Conservation (phyloP, 2,329 filamentous ascomycete genomes). For the Eutypa lata region DNA sequence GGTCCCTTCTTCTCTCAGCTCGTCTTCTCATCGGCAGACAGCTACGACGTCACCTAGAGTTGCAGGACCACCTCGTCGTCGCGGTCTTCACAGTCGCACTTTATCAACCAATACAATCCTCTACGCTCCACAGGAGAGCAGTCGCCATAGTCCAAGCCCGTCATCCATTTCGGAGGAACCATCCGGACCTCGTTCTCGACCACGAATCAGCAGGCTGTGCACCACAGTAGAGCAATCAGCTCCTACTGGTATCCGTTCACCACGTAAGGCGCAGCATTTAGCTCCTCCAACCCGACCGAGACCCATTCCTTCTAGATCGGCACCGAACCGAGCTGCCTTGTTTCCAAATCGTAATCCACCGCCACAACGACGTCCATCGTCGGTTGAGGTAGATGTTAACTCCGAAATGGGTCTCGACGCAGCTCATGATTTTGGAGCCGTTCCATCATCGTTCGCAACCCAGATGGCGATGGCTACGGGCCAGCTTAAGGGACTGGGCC, state of each 20-base stretch:
- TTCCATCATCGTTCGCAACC: conserved; percentile 76
- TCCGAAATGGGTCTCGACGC: conserved; percentile 66
- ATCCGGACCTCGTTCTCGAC: conserved; percentile 28
- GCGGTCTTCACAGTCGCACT: conserved; percentile 64
- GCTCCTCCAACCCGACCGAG: conserved; percentile 51
- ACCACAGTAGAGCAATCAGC: conserved; percentile 34
- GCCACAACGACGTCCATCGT: conserved; percentile 50
- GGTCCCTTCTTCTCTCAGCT: conserved; percentile 29
- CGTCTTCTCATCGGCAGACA: conserved; percentile 23
- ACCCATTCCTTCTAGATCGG: conserved; percentile 55
- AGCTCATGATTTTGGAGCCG: conserved; percentile 58
- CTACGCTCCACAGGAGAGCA: conserved; percentile 64
- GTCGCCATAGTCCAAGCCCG: conserved; percentile 32
- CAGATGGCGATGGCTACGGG: conserved; percentile 74
- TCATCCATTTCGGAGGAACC: conserved; percentile 41
- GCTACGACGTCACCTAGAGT: conserved; percentile 30
- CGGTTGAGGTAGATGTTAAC: conserved; percentile 69
- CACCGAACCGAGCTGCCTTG: conserved; percentile 53
- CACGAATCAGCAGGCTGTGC: conserved; percentile 36
- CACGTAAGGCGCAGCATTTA: conserved; percentile 41
- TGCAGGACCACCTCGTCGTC: conserved; percentile 30
- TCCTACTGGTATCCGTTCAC: conserved; percentile 41
- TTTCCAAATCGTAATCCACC: conserved; percentile 40
- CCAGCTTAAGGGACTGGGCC: conserved; percentile 46
- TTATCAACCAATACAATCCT: conserved; percentile 80